Evolutionary conservation across 495 filamentous ascomycete species (phyloP).

Genomic region (Penicillium antarcticum): DNA sequence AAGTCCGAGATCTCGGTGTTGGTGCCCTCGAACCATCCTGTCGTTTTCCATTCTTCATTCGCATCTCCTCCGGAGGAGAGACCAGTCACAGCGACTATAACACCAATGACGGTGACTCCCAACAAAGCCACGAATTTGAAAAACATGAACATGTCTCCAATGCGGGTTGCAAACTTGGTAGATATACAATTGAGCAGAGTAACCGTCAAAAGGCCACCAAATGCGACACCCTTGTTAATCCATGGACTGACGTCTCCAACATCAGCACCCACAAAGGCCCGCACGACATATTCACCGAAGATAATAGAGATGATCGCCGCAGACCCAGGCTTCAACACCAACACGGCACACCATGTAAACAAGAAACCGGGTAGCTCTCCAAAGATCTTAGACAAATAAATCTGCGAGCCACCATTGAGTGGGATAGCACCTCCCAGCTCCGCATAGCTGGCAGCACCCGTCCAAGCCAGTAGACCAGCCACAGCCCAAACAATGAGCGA

Average conservation of each 20-base stretch:
- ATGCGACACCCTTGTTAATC: slow-evolving; percentile 86
- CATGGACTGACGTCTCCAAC: slow-evolving; percentile 71
- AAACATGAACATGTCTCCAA: slow-evolving; percentile 92
- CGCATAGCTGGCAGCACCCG: slow-evolving; percentile 91
- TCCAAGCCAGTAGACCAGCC: slow-evolving; percentile 91
- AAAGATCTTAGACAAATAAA: slow-evolving; percentile 93
- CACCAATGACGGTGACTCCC: slow-evolving; percentile 81
- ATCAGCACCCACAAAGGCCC: slow-evolving; percentile 79
- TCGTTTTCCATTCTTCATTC: slow-evolving; percentile 82
- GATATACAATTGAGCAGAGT: slow-evolving; percentile 87
- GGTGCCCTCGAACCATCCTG: slow-evolving; percentile 86
- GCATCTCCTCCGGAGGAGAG: slow-evolving; percentile 70
- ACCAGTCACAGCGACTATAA: slow-evolving; percentile 86
- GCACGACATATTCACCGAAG: slow-evolving; percentile 93
- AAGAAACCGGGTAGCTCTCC: slow-evolving; percentile 88
- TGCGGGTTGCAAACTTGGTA: slow-evolving; percentile 77
- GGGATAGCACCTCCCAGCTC: slow-evolving; percentile 95
- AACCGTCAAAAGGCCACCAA: slow-evolving; percentile 70
- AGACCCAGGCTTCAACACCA: slow-evolving; percentile 89
- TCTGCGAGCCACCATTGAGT: slow-evolving; percentile 88
- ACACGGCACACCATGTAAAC: slow-evolving; percentile 93
- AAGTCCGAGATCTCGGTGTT: slow-evolving; percentile 73
- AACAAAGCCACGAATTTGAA: slow-evolving; percentile 90
- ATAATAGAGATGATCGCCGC: slow-evolving; percentile 96
- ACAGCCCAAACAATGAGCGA: slow-evolving; percentile 86